Base-by-base conservation (phyloP, 1,284 basidiomycete genomes). In the Neotropicomus parvogracilis region DNA sequence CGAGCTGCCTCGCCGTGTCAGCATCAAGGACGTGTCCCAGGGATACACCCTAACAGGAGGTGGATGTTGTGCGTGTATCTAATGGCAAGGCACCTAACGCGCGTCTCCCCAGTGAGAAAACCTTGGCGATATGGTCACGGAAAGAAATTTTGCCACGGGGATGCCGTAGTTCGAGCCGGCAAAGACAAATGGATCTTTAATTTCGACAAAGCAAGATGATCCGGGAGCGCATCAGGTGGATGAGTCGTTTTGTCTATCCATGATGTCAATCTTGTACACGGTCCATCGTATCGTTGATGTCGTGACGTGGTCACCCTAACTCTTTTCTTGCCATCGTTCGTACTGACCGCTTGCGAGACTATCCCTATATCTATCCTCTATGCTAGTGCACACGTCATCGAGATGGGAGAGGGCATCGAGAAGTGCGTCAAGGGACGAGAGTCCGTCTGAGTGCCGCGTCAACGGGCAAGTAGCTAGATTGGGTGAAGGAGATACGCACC, bases 381-480 rank as follows among this genome's bases (percentile, higher is more conserved):
- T 74, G 4, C 81, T 76, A 31, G 74, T 75, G 59, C 85, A 89
- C 2, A 93, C 73, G 38, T 80, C 74, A 54, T 93, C 88, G 27
- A 95, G 78, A 63, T 90, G 80, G 13, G 74, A 70, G 31, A 95
- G 76, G 0, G 90, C 91, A 40, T 75, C 75, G 40, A 89, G 72
- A 33, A 95, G 77, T 4, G 90, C 88, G 27, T 82, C 78, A 24
- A 95, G 71, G 0, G 92, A 89, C 9, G 90, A 93, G 11, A 85
- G 72, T 28, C 81, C 77, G 61, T 94, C 91, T 93, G 57, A 9
- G 40, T 17, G 13, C 12, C 24, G 17, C 26, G 38, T 56, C n/a
- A 52, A 44, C 29, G n/a, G 29, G 36, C 31, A 34, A 34, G 41
- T 14, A 26, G 21, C 27, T 36, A 48, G 29, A 26, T 37, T 9